Percentiles rank a stretch among this genome's conserved stretches.
phyloP scores from a whole-genome alignment of 192 early-diverging fungal species.

The Dimargaris cristalligena region DNA sequence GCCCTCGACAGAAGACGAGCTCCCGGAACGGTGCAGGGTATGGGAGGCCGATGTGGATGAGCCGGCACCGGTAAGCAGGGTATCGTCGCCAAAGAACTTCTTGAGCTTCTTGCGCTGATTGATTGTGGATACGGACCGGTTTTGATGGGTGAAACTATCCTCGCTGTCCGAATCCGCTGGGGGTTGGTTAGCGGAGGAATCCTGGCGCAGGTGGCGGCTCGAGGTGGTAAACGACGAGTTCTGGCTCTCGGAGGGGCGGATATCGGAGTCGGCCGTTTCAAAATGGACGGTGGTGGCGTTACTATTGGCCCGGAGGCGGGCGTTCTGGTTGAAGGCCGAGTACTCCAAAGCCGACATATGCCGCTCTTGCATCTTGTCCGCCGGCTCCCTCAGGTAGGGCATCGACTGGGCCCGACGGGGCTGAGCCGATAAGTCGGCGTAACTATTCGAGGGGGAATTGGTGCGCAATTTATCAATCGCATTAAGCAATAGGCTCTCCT shows the following conservation, averaged over 20 bases:
- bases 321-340: slow-evolving; percentile 4
- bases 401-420: slow-evolving; percentile 6
- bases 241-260: neutral
- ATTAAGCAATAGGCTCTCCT: slow-evolving; percentile 17
- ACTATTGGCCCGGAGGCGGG: neutral
- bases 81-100: slow-evolving; percentile 43
- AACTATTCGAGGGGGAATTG: slow-evolving; percentile 3
- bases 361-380: neutral
- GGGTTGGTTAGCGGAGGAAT: too few species aligned
- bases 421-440: slow-evolving; percentile 12
- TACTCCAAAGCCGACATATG: slow-evolving; percentile 8
- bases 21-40: neutral
- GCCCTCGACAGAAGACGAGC: neutral
- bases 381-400: slow-evolving; percentile 4
- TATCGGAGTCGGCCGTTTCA: neutral
- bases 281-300: neutral
- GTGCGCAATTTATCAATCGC: slow-evolving; percentile 16
- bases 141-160: neutral
- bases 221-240: neutral
- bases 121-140: slow-evolving; percentile 7
- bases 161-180: neutral
- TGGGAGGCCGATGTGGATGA: too few species aligned
- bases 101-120: slow-evolving; percentile 23
- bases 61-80: slow-evolving; percentile 16
- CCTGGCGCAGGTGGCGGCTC: too few species aligned